Base-by-base conservation (phyloP, 106 monocot genomes). In the Dioscorea dumetorum region DNA sequence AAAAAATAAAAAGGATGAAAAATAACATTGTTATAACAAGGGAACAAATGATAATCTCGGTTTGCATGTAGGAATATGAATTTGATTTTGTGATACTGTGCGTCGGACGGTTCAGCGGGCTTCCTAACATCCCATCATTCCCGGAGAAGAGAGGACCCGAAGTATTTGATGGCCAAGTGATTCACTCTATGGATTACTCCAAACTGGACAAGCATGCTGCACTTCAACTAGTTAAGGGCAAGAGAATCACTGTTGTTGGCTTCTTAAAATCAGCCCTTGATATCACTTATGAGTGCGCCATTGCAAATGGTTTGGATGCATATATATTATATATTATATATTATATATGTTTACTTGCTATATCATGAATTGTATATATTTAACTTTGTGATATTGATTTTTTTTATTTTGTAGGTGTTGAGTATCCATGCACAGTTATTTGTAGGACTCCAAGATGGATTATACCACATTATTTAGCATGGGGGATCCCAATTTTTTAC, bases 121-220 rank as follows among this genome's bases (percentile, higher is more conserved):
- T 68, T 17, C 88, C 85, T 0, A 83, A 90, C 58, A 70, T 90
- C 11, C 90, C 90, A 0, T 59, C 54, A 4, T 90, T 90, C 18
- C 85, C 85, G 11, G 20, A 62, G 28, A 68, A 72, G 28, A 76
- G 73, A 28, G 90, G 90, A 0, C 75, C 83, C 12, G 85, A 90
- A 50, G 78, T 76, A 19, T 90, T 90, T 53, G 15, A 70, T 21
- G 90, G 90, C 2, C 57, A 67, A 63, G 86, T 83, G 50, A 80
- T 90, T 18, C 85, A 90, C 57, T 77, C 82, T 49, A 79, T 77
- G 79, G 84, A 88, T 58, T 84, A 81, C 64, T 69, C 81, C 11
- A 78, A 84, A 50, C 73, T 88, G 79, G 81, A 61, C 22, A 65
- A 51, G 2, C 21, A 6, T 4, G 64, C 19, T 15, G 81, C 81